phyloP scores from a whole-genome alignment of 306 rosid genomes.

The Lathyrus tuberosus region DNA sequence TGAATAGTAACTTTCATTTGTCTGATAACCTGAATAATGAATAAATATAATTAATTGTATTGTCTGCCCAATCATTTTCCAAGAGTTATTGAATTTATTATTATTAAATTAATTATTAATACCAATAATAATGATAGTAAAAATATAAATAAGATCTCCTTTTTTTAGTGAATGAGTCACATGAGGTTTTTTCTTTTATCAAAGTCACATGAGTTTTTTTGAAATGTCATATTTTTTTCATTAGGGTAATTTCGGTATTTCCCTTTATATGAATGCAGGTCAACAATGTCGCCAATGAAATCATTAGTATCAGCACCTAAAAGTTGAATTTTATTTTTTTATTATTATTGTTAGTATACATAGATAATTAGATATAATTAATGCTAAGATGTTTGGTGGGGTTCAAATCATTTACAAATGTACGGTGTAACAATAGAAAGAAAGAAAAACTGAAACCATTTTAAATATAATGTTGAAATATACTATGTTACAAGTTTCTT shows the following conservation, averaged over 20 bases:
- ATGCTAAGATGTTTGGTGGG: conserved; percentile 10
- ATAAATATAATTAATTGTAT: too few relatives aligned
- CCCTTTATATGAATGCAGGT: conserved; percentile 14
- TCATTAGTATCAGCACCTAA: conserved; percentile 3
- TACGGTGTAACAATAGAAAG: background rate
- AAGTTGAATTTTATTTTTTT: conserved; percentile 29
- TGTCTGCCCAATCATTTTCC: background rate
- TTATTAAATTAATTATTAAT: too few relatives aligned
- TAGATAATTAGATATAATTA: background rate
- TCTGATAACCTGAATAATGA: too few relatives aligned
- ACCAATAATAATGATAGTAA: too few relatives aligned
- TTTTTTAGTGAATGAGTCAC: background rate
- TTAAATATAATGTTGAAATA: background rate
- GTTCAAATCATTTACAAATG: conserved; percentile 14
- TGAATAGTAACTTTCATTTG: too few relatives aligned
- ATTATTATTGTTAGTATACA: background rate
- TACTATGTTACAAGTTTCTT: background rate
- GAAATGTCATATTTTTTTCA: background rate
- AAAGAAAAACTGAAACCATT: background rate
- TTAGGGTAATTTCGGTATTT: background rate
- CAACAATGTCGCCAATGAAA: conserved; percentile 25
- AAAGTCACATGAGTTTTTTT: background rate
- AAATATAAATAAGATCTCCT: background rate
- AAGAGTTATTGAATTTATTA: background rate
- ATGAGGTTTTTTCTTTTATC: too few relatives aligned